Percentiles rank a stretch among this genome's conserved stretches.
These are phyloP conservation scores for Lentinula aciculospora DNA, from an alignment of 768 basidiomycete species.

Conservation along the genomic window DNA sequence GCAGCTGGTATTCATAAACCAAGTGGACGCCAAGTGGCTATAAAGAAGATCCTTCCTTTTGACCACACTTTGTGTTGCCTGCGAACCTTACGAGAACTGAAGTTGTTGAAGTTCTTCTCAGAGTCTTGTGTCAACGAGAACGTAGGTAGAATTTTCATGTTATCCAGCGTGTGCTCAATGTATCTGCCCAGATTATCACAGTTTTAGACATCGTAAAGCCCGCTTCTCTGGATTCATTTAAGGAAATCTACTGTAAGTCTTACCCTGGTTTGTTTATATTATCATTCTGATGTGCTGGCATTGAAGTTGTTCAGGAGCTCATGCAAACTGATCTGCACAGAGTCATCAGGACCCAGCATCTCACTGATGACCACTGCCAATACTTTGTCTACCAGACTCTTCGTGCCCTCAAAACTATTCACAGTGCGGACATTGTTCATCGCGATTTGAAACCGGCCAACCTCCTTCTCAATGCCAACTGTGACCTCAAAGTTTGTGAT, in stretches of 20 bases:
- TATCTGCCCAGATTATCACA: conserved; percentile 66
- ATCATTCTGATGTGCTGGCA: conserved; percentile 5
- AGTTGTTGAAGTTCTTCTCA: conserved; percentile 82
- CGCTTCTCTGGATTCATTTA: conserved; percentile 66
- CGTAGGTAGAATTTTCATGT: conserved; percentile 29
- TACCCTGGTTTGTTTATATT: not conserved
- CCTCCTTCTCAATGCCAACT: conserved; percentile 82
- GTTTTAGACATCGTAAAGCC: conserved; percentile 91
- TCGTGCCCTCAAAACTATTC: conserved; percentile 83
- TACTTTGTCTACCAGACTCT: conserved; percentile 84
- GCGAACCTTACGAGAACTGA: conserved; percentile 86
- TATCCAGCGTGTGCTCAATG: not conserved
- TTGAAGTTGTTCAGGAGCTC: conserved; percentile 75
- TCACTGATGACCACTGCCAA: conserved; percentile 14
- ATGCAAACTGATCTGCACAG: conserved; percentile 92
- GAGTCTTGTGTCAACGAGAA: conserved; percentile 79
- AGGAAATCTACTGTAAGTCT: conserved; percentile 75
- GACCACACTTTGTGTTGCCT: conserved; percentile 91
- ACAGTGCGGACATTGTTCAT: conserved; percentile 79
- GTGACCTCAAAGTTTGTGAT: conserved; percentile 86
- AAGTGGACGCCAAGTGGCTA: conserved; percentile 80
- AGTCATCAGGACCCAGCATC: conserved; percentile 69
- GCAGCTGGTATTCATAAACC: conserved; percentile 84
- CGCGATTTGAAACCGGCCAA: conserved; percentile 85
- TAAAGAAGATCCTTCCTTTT: conserved; percentile 94